Percentiles rank a stretch among this genome's conserved stretches.
These are phyloP conservation scores for Chenopodium berlandieri DNA, from an alignment of 148 eudicot genomes.

Conservation along the genomic window DNA sequence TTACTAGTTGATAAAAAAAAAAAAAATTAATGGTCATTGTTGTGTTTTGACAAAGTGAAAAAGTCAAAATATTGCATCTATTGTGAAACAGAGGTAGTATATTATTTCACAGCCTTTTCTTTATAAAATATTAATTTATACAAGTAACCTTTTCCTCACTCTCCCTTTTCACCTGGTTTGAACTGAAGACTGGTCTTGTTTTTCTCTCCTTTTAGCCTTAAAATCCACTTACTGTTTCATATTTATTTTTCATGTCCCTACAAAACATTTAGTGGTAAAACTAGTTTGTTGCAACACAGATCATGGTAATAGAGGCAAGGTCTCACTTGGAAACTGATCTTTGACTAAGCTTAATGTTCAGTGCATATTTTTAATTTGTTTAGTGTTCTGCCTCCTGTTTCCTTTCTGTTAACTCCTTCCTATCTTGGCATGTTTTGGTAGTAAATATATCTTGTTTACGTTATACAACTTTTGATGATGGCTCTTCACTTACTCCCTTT, in stretches of 20 bases:
- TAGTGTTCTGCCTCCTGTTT: background rate
- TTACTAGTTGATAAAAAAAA: too few species aligned
- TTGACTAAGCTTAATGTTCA: background rate
- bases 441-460: background rate
- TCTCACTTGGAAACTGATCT: background rate
- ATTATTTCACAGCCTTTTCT: too few species aligned
- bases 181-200: background rate
- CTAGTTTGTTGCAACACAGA: background rate
- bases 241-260: background rate
- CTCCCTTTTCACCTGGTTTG: background rate
- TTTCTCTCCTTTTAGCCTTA: background rate
- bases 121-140: background rate
- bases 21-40: too few species aligned
- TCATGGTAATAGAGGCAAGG: background rate
- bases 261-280: background rate
- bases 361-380: background rate
- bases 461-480: background rate
- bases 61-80: too few species aligned
- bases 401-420: background rate
- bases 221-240: background rate
- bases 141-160: background rate
- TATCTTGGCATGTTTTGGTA: slow-evolving; percentile 4
- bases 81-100: background rate
- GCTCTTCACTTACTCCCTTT: slow-evolving; percentile 6
- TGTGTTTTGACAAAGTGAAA: too few species aligned